Conservation (phyloP, 2,329 filamentous ascomycete species). For the Graphium sp. region DNA sequence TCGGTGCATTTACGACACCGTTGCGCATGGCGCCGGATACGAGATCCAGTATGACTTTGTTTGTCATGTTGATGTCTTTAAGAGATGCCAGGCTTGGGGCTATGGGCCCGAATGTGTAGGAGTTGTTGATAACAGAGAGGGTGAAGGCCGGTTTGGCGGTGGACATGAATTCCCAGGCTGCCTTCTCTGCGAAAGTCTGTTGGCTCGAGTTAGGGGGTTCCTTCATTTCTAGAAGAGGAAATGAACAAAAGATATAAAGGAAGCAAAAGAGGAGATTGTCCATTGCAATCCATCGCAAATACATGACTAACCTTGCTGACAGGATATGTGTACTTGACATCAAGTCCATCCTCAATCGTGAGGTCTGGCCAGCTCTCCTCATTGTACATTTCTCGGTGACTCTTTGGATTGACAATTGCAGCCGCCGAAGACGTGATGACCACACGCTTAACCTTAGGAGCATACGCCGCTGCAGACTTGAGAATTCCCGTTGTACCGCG, state of each 20-base stretch:
- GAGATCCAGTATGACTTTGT: conserved; percentile 44
- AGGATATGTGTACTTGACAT: too few species aligned
- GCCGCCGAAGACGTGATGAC: conserved; percentile 34
- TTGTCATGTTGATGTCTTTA: conserved; percentile 32
- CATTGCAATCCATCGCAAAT: too few species aligned
- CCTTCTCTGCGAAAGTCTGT: conserved; percentile 44
- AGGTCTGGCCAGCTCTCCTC: conserved; percentile 12
- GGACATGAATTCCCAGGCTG: conserved; percentile 36
- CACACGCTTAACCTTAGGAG: conserved; percentile 41
- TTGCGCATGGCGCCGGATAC: conserved; percentile 44
- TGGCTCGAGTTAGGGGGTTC: too few species aligned
- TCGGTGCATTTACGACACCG: conserved; percentile 37
- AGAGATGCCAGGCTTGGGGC: conserved; percentile 26
- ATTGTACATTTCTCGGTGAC: conserved; percentile 12
- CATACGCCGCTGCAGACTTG: conserved; percentile 24
- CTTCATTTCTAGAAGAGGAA: too few species aligned
- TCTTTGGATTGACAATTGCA: conserved; percentile 20
- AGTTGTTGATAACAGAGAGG: conserved; percentile 43
- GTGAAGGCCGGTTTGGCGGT: conserved; percentile 31
- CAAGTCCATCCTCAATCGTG: conserved; percentile 10
- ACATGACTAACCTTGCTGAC: too few species aligned
- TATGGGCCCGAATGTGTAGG: conserved; percentile 46
- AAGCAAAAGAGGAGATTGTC: too few species aligned
- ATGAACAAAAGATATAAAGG: conserved; percentile 16
- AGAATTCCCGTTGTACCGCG: conserved; percentile 32